Conservation (phyloP, 2,329 filamentous ascomycete species). For the Phialophora tarda region DNA sequence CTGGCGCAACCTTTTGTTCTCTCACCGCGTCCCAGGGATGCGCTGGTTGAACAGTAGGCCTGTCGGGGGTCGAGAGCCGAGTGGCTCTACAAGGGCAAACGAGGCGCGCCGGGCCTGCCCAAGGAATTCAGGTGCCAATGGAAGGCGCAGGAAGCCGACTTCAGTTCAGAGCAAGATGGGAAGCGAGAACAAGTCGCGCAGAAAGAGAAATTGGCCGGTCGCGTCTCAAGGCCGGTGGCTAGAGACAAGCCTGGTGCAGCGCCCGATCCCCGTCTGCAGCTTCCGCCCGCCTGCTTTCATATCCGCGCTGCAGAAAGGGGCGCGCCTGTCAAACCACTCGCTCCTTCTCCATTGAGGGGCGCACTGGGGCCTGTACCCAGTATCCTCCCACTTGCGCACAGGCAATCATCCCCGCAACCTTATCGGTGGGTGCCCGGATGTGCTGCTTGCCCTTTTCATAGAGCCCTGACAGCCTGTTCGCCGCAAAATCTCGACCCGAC, state of each 20-base stretch:
- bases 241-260: constrained; percentile 17
- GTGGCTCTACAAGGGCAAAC: constrained; percentile 13
- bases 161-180: constrained; percentile 9
- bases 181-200: constrained; percentile 19
- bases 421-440: constrained; percentile 1
- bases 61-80: constrained; percentile 12
- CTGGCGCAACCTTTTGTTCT: constrained; percentile 8
- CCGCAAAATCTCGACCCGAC: background rate
- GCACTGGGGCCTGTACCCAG: background rate
- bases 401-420: constrained; percentile 8
- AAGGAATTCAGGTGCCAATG: constrained; percentile 17
- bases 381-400: constrained; percentile 7
- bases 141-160: constrained; percentile 14
- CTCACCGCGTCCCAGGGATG: constrained; percentile 2
- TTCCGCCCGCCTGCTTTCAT: background rate
- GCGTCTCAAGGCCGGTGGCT: constrained; percentile 13
- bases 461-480: background rate
- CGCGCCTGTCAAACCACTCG: constrained; percentile 3
- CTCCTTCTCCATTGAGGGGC: constrained; percentile 8
- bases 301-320: constrained; percentile 13
- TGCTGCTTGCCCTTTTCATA: background rate
- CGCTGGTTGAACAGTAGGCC: constrained; percentile 5
- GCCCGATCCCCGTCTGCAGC: constrained; percentile 10
- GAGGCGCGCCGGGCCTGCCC: constrained; percentile 17
- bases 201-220: constrained; percentile 23